Evolutionary conservation across 2,329 filamentous ascomycete genomes (phyloP).

Genomic region (Pseudogymnoascus destructans): DNA sequence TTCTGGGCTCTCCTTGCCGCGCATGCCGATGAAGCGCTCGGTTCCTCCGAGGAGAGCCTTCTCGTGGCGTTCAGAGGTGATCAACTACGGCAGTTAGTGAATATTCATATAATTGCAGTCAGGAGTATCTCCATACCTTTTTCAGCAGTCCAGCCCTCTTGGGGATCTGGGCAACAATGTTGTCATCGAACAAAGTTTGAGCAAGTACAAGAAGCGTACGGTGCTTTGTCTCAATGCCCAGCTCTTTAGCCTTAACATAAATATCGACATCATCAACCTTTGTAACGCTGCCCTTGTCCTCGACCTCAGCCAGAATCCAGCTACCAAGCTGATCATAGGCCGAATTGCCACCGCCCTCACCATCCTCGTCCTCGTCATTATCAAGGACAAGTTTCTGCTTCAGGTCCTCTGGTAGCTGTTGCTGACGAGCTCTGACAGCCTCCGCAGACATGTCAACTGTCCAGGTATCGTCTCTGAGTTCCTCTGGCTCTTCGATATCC

Average conservation of each 20-base stretch:
- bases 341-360: slow-evolving; percentile 59
- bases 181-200: slow-evolving; percentile 85
- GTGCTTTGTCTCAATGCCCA: slow-evolving; percentile 90
- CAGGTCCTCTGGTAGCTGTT: slow-evolving; percentile 85
- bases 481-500: slow-evolving; percentile 54
- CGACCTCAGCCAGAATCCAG: slow-evolving; percentile 71
- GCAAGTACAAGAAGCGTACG: slow-evolving; percentile 83
- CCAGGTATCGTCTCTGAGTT: slow-evolving; percentile 81
- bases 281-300: slow-evolving; percentile 58
- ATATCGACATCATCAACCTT: slow-evolving; percentile 81
- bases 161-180: slow-evolving; percentile 76
- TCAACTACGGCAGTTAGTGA: slow-evolving; percentile 38
- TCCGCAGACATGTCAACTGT: slow-evolving; percentile 93
- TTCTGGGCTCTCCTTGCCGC: slow-evolving; percentile 65
- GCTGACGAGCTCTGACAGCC: slow-evolving; percentile 86
- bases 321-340: slow-evolving; percentile 83
- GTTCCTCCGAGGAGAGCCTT: slow-evolving; percentile 91
- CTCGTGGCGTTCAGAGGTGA: slow-evolving; percentile 84
- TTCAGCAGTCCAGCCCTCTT: slow-evolving; percentile 77
- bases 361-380: slow-evolving; percentile 69
- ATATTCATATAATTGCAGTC: slow-evolving; percentile 15
- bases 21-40: slow-evolving; percentile 69
- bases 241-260: slow-evolving; percentile 91
- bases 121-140: slow-evolving; percentile 43
- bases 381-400: slow-evolving; percentile 79